phyloP scores from a whole-genome alignment of 495 filamentous ascomycete genomes.

The Daldinia childiae region DNA sequence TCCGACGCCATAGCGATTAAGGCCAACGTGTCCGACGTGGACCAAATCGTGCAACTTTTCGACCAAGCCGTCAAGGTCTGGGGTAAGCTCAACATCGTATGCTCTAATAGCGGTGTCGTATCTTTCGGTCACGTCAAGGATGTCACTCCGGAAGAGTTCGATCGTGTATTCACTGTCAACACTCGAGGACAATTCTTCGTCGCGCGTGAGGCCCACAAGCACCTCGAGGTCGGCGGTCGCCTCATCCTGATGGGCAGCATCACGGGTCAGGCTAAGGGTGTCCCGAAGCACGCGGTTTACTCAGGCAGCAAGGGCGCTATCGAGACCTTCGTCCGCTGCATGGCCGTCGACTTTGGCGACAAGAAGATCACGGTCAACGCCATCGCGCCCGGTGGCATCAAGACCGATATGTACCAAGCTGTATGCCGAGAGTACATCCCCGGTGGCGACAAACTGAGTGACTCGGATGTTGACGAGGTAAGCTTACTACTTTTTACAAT shows the following conservation, averaged over 20 bases:
- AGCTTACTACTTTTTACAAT: neutral
- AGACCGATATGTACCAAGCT: conserved; percentile 78
- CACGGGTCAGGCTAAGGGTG: conserved; percentile 63
- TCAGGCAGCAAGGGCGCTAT: conserved; percentile 80
- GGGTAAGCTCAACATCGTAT: conserved; percentile 78
- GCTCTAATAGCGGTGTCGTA: conserved; percentile 73
- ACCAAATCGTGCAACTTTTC: conserved; percentile 65
- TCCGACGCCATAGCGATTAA: conserved; percentile 73
- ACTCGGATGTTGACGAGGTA: conserved; percentile 50
- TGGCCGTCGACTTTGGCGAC: conserved; percentile 76
- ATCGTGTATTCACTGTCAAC: conserved; percentile 80
- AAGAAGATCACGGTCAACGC: conserved; percentile 80
- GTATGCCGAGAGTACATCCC: conserved; percentile 72
- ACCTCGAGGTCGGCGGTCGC: conserved; percentile 72
- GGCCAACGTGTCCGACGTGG: conserved; percentile 75
- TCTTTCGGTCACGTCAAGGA: conserved; percentile 71
- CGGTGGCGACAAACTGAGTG: conserved; percentile 57
- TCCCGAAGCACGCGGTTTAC: conserved; percentile 79
- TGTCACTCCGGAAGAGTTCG: conserved; percentile 77
- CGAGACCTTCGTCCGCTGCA: conserved; percentile 79
- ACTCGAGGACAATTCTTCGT: conserved; percentile 85
- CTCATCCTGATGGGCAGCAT: conserved; percentile 70
- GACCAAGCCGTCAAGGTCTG: conserved; percentile 70
- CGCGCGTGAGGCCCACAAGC: conserved; percentile 76
- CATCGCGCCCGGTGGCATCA: conserved; percentile 79